Evolutionary conservation across 2,329 filamentous ascomycete species (phyloP), one percentile per base, ranked within the genome.

Genomic region (Colletotrichum falcatum): DNA sequence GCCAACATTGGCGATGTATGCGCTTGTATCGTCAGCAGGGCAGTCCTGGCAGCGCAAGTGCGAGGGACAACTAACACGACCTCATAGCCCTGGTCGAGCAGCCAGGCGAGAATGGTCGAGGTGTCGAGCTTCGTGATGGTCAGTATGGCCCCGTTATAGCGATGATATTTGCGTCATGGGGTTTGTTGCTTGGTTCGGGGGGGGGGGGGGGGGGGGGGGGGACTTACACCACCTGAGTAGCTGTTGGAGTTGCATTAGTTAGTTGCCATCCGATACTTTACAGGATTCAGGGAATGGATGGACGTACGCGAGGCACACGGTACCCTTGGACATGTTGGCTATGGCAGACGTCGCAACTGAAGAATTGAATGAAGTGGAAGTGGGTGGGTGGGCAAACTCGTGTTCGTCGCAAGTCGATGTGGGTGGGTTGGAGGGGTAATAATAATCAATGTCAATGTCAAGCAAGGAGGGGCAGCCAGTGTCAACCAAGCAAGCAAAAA

Each of bases 1-100:
- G 56, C 91, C 91, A 76, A 92, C 88, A 82, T 93, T 85, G 80
- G 89, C 90, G 20, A 44, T 44, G 18, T 44, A 44, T 44, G 42
- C 42, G 42, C 42, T 44, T 44, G 42, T 44, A n/a, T n/a, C 20
- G 20, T 44, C 20, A 44, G 42, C 3, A 44, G 7, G 42, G 8
- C 8, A n/a, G 20, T 11, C n/a, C 42, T 20, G 4, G 42, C 8
- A 44, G 20, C 11, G 3, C 8, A 44, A 11, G 6, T 12, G 42
- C 7, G 20, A n/a, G 2, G 18, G 28, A 48, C 11, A 26, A 46
- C 28, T 26, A 26, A 44, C 23, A 28, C 35, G 37, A 28, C 48
- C 9, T n/a, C 56, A 33, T 42, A 48, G 6, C 20, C 18, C 30
- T 53, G 59, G 46, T 69, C 61, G 9, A 72, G 44, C 16, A 73